Percentiles rank a stretch among this genome's conserved stretches.
These are phyloP conservation scores for Acephala macrosclerotiorum DNA, from an alignment of 2,329 filamentous ascomycete genomes.

Conservation along the genomic window DNA sequence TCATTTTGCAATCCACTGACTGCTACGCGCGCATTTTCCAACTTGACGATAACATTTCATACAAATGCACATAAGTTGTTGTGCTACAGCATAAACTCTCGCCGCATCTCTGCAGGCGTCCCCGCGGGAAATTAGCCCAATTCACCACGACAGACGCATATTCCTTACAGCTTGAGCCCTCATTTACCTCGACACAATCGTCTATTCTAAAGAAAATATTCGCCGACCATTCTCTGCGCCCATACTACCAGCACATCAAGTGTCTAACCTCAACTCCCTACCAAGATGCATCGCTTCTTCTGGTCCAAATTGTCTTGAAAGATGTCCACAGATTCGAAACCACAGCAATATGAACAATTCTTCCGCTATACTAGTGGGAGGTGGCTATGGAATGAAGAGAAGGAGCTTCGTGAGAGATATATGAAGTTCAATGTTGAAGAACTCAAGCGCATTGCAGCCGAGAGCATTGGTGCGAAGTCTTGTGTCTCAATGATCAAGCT, in stretches of 20 bases:
- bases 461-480: slow-evolving; percentile 40
- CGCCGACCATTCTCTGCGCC: slow-evolving; percentile 5
- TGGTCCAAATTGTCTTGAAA: not conserved
- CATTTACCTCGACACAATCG: not conserved
- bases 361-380: slow-evolving; percentile 45
- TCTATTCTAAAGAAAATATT: slow-evolving; percentile 2
- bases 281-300: slow-evolving; percentile 1
- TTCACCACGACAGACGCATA: not conserved
- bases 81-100: too few species aligned
- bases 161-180: slow-evolving; percentile 2
- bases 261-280: not conserved
- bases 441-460: slow-evolving; percentile 44
- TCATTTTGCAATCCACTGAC: too few species aligned
- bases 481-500: slow-evolving; percentile 48
- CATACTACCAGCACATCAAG: not conserved
- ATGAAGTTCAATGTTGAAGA: slow-evolving; percentile 45
- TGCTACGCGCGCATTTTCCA: too few species aligned
- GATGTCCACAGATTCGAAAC: not conserved
- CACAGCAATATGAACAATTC: slow-evolving; percentile 33
- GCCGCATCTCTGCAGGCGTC: too few species aligned
- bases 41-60: too few species aligned
- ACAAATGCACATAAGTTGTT: too few species aligned
- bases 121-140: too few species aligned
- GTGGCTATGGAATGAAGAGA: slow-evolving; percentile 48
- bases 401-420: slow-evolving; percentile 44